Conservation (phyloP, 2,329 filamentous ascomycete genomes). For the Passalora sequoiae region DNA sequence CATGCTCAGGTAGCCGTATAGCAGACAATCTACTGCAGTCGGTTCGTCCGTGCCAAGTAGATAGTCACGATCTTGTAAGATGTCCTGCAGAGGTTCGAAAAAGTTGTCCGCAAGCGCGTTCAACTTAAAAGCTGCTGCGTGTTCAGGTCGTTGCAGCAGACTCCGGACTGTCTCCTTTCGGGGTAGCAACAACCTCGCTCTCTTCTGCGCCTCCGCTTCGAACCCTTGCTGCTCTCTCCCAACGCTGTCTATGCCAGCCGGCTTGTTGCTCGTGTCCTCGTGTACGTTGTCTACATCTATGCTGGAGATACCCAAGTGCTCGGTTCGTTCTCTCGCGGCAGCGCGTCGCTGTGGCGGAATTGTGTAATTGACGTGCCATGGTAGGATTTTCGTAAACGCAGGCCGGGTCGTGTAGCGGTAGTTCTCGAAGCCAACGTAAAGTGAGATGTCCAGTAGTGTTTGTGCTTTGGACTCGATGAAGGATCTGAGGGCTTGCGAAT, state of each 20-base stretch:
- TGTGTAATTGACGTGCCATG: conserved; percentile 84
- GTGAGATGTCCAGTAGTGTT: conserved; percentile 74
- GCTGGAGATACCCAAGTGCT: conserved; percentile 44
- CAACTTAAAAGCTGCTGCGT: conserved; percentile 68
- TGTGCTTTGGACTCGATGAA: conserved; percentile 72
- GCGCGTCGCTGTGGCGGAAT: conserved; percentile 68
- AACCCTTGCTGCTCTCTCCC: conserved; percentile 28
- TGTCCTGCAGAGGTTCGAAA: conserved; percentile 63
- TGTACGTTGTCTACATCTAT: conserved; percentile 43
- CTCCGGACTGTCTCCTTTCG: conserved; percentile 56
- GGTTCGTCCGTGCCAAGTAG: conserved; percentile 51
- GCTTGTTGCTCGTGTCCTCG: conserved; percentile 34
- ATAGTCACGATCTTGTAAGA: conserved; percentile 53
- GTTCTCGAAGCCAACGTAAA: conserved; percentile 87
- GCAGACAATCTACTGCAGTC: conserved; percentile 70
- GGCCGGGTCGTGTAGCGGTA: conserved; percentile 73
- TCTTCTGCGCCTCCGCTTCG: conserved; percentile 32
- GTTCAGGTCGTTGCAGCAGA: conserved; percentile 61
- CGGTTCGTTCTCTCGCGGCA: conserved; percentile 63
- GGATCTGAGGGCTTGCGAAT: conserved; percentile 37
- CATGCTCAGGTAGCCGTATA: conserved; percentile 71
- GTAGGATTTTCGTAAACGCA: conserved; percentile 71
- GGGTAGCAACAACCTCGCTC: conserved; percentile 49
- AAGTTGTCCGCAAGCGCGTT: conserved; percentile 67
- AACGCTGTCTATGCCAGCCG: conserved; percentile 27